Conservation (phyloP, 2,329 filamentous ascomycete genomes). For the Teratosphaeria gauchensis region DNA sequence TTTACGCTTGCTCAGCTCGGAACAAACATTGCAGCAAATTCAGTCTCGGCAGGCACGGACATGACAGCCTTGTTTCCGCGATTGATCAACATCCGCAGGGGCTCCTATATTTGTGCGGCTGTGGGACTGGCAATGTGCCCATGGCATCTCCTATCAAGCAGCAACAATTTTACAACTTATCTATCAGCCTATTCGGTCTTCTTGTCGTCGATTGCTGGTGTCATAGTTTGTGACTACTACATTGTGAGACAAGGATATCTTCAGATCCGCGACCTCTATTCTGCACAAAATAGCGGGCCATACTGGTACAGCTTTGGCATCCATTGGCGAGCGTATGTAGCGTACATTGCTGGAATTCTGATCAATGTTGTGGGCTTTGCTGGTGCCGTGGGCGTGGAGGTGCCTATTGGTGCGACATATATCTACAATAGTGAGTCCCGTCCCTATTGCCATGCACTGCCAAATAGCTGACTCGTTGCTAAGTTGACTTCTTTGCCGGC, state of each 20-base stretch:
- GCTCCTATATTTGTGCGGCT: slow-evolving; percentile 73
- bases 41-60: slow-evolving; percentile 45
- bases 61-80: slow-evolving; percentile 41
- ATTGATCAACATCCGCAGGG: slow-evolving; percentile 59
- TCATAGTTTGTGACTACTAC: slow-evolving; percentile 85
- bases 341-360: slow-evolving; percentile 73
- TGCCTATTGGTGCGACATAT: slow-evolving; percentile 71
- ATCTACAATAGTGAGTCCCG: slow-evolving; percentile 17
- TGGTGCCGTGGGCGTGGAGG: slow-evolving; percentile 60
- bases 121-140: slow-evolving; percentile 81
- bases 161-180: slow-evolving; percentile 84
- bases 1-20: slow-evolving; percentile 43
- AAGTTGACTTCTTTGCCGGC: slow-evolving; percentile 76
- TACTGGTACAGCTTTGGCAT: slow-evolving; percentile 70
- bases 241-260: slow-evolving; percentile 73
- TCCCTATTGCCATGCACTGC: not conserved
- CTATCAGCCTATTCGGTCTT: slow-evolving; percentile 89
- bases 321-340: slow-evolving; percentile 73
- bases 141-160: slow-evolving; percentile 63
- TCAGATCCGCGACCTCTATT: slow-evolving; percentile 69
- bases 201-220: slow-evolving; percentile 85
- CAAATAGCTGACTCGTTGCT: not conserved
- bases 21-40: slow-evolving; percentile 51
- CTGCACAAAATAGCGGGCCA: slow-evolving; percentile 52
- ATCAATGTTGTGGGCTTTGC: slow-evolving; percentile 90